Percentiles rank a stretch among this genome's conserved stretches.
Conservation (phyloP, 2,329 filamentous ascomycete genomes). For the Aspergillus udagawae region DNA sequence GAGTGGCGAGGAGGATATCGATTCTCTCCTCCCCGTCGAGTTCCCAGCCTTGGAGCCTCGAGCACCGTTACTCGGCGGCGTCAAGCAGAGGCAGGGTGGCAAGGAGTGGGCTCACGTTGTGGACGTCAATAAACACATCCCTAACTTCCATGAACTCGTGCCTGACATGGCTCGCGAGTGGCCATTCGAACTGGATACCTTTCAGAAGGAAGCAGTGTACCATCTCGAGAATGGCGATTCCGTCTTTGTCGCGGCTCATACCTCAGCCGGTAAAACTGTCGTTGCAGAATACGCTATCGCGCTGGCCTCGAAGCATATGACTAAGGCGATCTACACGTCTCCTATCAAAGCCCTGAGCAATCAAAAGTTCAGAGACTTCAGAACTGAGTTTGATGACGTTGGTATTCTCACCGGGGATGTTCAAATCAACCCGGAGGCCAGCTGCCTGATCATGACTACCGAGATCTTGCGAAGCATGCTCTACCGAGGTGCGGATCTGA, state of each 20-base stretch:
- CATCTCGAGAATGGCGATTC: conserved; percentile 95
- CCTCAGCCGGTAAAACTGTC: conserved; percentile 95
- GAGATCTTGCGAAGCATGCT: conserved; percentile 98
- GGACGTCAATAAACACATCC: conserved; percentile 84
- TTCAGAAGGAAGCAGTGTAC: conserved; percentile 98
- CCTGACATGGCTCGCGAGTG: conserved; percentile 95
- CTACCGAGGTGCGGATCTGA: conserved; percentile 90
- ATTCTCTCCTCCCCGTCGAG: conserved; percentile 82
- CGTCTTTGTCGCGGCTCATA: conserved; percentile 96
- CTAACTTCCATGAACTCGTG: conserved; percentile 90
- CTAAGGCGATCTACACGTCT: conserved; percentile 97
- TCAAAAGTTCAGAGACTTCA: conserved; percentile 96
- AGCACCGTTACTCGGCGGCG: conserved; percentile 67
- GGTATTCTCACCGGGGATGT: conserved; percentile 97
- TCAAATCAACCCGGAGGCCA: conserved; percentile 95
- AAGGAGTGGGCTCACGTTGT: conserved; percentile 98
- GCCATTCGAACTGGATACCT: conserved; percentile 96
- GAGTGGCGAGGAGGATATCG: conserved; percentile 58
- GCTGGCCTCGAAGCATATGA: conserved; percentile 96
- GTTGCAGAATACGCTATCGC: conserved; percentile 98
- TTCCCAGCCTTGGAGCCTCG: conserved; percentile 88
- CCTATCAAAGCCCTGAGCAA: conserved; percentile 98
- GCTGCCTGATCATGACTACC: conserved; percentile 98
- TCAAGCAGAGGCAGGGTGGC: conserved; percentile 64
- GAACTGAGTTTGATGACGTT: conserved; percentile 85